Base-by-base conservation (phyloP, 148 eudicot species). In the Nepenthes mirabilis region DNA sequence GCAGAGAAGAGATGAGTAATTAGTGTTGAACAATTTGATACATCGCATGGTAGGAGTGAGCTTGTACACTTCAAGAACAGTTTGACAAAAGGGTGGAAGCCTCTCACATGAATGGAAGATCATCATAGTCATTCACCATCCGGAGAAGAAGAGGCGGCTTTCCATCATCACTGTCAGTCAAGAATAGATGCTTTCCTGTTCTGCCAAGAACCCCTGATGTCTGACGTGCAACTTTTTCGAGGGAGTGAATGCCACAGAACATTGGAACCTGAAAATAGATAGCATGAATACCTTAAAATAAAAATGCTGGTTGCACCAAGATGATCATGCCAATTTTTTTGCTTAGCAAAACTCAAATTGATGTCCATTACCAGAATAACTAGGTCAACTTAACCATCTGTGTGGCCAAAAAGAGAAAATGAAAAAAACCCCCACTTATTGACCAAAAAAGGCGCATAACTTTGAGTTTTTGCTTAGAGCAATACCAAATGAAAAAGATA, bases 81-180 rank as follows among this genome's bases (percentile, higher is more conserved):
- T 5, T 14, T 54, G 57, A n/a, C 2, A 2, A 33, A 14, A 34
- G 57, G 11, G 14, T 50, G 14, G 14, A 50, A 43, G 33, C 9
- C 43, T 48, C 94, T 79, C 69, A 93, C 99, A 93, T 77, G 72
- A 88, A 93, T 23, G 82, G 81, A 64, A 83, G 83, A 68, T 72
- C 81, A 6, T 83, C 95, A 47, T 57, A 71, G 53, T 93, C 91
- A 52, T 60, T 69, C 51, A 60, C 85, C 99, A 93, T 93, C 65
- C 69, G 78, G 65, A 93, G 75, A 61, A 93, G 77, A 59, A 93
- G 85, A 37, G 98, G 98, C 37, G 83, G 79, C 56, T 79, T 80
- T 64, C 82, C 91, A 43, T 74, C 70, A 54, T 81, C 83, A 43
- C 62, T 62, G 63, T 93, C 96, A 2, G 76, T 72, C 76, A 93